Evolutionary conservation across 768 basidiomycete species (phyloP).

Genomic region (Macrolepiota dolichaula): DNA sequence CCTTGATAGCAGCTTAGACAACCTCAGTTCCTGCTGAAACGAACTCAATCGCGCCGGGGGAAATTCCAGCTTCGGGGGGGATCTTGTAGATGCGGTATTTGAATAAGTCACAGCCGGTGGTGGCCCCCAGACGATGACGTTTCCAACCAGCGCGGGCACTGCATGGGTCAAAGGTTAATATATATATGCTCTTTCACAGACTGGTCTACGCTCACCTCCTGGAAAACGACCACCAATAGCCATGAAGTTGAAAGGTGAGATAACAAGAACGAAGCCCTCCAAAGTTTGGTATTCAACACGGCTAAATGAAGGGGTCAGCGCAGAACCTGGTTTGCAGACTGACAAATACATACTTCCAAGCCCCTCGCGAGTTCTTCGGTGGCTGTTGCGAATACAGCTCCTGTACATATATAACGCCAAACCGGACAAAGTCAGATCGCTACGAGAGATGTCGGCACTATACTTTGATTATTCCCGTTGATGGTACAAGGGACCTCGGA

Average conservation of each 20-base stretch:
- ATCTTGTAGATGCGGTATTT: conserved; percentile 85
- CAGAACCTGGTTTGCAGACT: too few relatives aligned
- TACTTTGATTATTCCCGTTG: conserved; percentile 48
- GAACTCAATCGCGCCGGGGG: too few relatives aligned
- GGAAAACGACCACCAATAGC: conserved; percentile 96
- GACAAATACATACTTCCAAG: too few relatives aligned
- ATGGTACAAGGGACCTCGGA: conserved; percentile 93
- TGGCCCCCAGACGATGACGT: conserved; percentile 96
- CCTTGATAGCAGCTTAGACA: too few relatives aligned
- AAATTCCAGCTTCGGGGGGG: too few relatives aligned
- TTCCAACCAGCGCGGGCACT: conserved; percentile 92
- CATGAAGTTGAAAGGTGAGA: conserved; percentile 98
- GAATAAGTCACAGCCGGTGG: conserved; percentile 94
- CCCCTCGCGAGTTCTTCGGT: too few relatives aligned
- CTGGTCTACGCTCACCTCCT: conserved; percentile 40
- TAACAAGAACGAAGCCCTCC: conserved; percentile 96
- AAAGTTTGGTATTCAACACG: conserved; percentile 97
- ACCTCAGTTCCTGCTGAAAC: too few relatives aligned
- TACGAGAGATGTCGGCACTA: conserved; percentile 19
- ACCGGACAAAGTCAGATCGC: conserved; percentile 93
- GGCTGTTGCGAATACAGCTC: too few relatives aligned
- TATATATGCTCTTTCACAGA: background rate
- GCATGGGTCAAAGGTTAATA: conserved; percentile 9
- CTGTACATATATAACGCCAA: conserved; percentile 95
- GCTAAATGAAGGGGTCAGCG: too few relatives aligned